Conservation (phyloP, 139 green algal genomes). For the Chlorella sp. region DNA sequence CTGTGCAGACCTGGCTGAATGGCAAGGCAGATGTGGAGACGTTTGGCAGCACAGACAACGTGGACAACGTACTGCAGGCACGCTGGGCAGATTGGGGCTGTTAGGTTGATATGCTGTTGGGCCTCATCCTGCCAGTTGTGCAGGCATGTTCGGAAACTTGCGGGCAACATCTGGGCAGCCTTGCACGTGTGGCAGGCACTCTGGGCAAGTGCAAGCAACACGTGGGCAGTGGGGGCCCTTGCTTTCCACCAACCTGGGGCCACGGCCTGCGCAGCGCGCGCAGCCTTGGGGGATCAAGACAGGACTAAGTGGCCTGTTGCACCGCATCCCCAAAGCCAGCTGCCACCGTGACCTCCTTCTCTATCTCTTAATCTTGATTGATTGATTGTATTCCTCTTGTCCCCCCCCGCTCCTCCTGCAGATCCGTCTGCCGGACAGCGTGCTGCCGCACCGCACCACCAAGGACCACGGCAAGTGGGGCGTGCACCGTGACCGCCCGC, state of each 20-base stretch:
- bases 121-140: too few species aligned
- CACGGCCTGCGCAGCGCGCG: too few species aligned
- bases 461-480: constrained; percentile 26
- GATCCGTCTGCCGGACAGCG: constrained; percentile 10
- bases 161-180: too few species aligned
- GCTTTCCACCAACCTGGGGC: too few species aligned
- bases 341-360: too few species aligned
- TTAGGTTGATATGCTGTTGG: not conserved
- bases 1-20: constrained; percentile 25
- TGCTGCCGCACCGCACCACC: not conserved
- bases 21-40: not conserved
- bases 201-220: too few species aligned
- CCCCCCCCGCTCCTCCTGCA: not conserved
- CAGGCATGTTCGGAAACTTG: too few species aligned
- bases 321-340: too few species aligned
- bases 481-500: not conserved
- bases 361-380: too few species aligned
- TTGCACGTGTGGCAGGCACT: too few species aligned
- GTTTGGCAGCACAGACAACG: not conserved
- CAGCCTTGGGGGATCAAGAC: too few species aligned
- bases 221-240: not conserved
- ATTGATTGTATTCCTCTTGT: not conserved
- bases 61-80: constrained; percentile 27
- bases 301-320: too few species aligned
- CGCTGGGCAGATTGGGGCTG: not conserved